Evolutionary conservation across 2,329 filamentous ascomycete genomes (phyloP).

Genomic region (Mollisiaceae sp.): DNA sequence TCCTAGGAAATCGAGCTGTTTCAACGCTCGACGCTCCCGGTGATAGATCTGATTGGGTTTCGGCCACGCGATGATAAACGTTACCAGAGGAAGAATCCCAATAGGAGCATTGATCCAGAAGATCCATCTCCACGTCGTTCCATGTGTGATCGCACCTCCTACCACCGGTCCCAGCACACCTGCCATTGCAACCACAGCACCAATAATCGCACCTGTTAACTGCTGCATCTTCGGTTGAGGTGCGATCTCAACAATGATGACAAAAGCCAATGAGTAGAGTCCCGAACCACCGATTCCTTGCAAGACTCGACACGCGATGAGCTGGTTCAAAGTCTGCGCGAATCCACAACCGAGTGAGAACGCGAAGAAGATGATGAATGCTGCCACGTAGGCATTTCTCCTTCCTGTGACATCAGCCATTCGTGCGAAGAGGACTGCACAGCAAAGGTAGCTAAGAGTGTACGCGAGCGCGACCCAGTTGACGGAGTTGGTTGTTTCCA

Average conservation of each 20-base stretch:
- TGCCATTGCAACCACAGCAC: constrained; percentile 44
- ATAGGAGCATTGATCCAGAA: constrained; percentile 53
- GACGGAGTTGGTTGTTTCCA: constrained; percentile 50
- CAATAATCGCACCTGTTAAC: constrained; percentile 54
- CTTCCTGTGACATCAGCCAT: constrained; percentile 60
- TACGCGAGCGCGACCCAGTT: constrained; percentile 63
- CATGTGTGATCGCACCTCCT: constrained; percentile 34
- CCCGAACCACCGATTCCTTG: constrained; percentile 48
- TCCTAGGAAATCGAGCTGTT: constrained; percentile 58
- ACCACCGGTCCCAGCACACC: constrained; percentile 36
- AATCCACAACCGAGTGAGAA: constrained; percentile 63
- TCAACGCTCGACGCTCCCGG: constrained; percentile 46
- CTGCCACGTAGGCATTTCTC: constrained; percentile 55
- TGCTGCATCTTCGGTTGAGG: constrained; percentile 46
- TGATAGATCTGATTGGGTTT: constrained; percentile 45
- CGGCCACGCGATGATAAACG: constrained; percentile 59
- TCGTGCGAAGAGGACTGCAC: constrained; percentile 59
- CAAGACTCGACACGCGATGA: constrained; percentile 40
- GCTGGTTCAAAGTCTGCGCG: constrained; percentile 49
- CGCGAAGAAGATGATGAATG: constrained; percentile 58
- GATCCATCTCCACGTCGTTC: constrained; percentile 30
- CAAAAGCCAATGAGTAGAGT: constrained; percentile 37
- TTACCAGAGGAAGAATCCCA: constrained; percentile 50
- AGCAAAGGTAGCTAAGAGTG: constrained; percentile 58
- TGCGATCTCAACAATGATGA: constrained; percentile 53